These are phyloP conservation scores for Eucalyptus cloeziana DNA, from an alignment of 345 rosid species.

Conservation along the genomic window DNA sequence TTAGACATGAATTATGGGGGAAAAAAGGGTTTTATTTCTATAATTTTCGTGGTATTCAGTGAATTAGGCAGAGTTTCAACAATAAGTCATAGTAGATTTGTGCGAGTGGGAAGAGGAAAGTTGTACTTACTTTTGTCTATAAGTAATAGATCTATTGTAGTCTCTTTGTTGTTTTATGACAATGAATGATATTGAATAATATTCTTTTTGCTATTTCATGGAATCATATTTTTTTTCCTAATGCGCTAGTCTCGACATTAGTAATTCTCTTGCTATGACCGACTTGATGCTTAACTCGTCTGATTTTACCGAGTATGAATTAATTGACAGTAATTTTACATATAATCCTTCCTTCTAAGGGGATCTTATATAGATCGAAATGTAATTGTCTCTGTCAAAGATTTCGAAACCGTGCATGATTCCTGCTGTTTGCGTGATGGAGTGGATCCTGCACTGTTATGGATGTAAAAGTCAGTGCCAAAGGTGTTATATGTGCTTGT, in stretches of 20 bases:
- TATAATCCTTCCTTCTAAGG: neutral
- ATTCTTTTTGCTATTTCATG: neutral
- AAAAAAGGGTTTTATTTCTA: neutral
- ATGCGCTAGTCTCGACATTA: neutral
- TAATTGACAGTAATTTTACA: neutral
- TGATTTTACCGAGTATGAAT: slow-evolving; percentile 72
- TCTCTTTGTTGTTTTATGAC: too few species aligned
- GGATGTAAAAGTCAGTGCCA: slow-evolving; percentile 79
- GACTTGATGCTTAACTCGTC: slow-evolving; percentile 92
- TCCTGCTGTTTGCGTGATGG: slow-evolving; percentile 90
- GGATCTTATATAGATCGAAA: neutral
- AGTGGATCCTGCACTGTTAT: slow-evolving; percentile 76
- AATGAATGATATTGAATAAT: too few species aligned
- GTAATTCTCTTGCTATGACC: slow-evolving; percentile 22
- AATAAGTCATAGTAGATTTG: neutral
- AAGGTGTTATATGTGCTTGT: slow-evolving; percentile 83
- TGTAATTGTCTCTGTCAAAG: slow-evolving; percentile 10
- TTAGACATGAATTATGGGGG: neutral
- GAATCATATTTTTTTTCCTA: neutral
- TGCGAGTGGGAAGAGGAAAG: neutral
- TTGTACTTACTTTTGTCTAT: neutral
- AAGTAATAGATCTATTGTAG: neutral
- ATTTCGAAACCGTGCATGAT: slow-evolving; percentile 94
- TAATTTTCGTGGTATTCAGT: neutral
- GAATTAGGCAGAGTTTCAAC: neutral